Percentiles rank a stretch among this genome's conserved stretches.
Conservation (phyloP, 73 alveolate species). For the Paramecium pentaurelia region DNA sequence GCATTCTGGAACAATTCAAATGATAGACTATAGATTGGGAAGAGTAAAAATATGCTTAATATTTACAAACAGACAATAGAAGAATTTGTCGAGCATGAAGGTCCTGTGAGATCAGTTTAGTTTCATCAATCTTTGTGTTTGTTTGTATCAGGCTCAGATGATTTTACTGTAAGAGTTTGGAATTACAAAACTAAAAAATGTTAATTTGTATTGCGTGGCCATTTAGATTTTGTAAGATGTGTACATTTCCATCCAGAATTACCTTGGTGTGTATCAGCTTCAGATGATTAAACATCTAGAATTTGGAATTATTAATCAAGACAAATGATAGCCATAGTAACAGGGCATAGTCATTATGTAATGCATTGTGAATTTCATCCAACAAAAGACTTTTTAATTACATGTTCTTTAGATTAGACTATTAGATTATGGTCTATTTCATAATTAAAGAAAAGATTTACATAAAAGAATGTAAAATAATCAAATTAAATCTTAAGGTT, state of each 20-base stretch:
- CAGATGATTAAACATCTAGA: conserved; percentile 82
- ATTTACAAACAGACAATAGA: conserved; percentile 78
- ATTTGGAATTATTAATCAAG: conserved; percentile 99
- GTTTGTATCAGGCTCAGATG: conserved; percentile 99
- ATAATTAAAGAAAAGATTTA: background rate
- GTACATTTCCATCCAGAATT: conserved; percentile 98
- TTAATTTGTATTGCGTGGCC: conserved; percentile 92
- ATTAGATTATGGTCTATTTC: conserved; percentile 91
- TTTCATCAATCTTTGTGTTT: conserved; percentile 89
- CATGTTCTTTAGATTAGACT: conserved; percentile 98
- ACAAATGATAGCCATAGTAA: conserved; percentile 80
- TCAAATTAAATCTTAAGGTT: background rate
- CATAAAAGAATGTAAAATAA: background rate
- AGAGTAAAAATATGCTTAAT: background rate
- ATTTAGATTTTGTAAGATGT: conserved; percentile 96
- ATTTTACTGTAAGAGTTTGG: conserved; percentile 95
- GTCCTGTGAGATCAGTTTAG: conserved; percentile 65
- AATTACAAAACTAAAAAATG: conserved; percentile 73
- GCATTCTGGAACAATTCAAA: conserved; percentile 92
- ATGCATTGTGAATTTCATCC: conserved; percentile 99
- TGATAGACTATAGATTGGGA: conserved; percentile 94
- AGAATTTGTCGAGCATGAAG: conserved; percentile 93
- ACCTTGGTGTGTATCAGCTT: conserved; percentile 97
- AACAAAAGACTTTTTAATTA: conserved; percentile 92
- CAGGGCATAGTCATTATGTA: conserved; percentile 98